phyloP scores from a whole-genome alignment of 179 eudicot genomes.

The Gypsophila paniculata region DNA sequence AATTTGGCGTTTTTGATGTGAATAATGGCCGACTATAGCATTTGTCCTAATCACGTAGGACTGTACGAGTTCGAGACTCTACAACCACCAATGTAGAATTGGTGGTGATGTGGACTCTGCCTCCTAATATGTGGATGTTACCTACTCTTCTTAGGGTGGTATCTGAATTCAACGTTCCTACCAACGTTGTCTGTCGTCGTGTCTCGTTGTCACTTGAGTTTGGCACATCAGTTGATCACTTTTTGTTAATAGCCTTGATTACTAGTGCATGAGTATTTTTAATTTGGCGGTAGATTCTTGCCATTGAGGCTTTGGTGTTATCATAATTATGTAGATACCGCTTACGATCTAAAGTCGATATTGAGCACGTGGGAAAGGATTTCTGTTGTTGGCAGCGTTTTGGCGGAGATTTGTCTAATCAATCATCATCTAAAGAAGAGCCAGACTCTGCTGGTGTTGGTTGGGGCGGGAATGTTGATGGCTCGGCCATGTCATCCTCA shows the following conservation, averaged over 20 bases:
- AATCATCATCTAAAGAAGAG: slow-evolving; percentile 45
- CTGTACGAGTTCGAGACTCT: background rate
- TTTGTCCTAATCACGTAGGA: background rate
- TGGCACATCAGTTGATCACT: background rate
- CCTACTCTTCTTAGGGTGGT: too few relatives aligned
- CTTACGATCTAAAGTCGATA: slow-evolving; percentile 91
- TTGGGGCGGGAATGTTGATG: slow-evolving; percentile 66
- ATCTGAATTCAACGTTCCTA: too few relatives aligned
- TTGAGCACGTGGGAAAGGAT: slow-evolving; percentile 57
- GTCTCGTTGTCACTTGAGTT: background rate
- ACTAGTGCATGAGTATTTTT: background rate
- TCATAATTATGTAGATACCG: slow-evolving; percentile 48
- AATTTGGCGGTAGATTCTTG: too few relatives aligned
- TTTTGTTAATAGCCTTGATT: background rate
- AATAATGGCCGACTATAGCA: background rate
- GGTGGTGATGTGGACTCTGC: background rate
- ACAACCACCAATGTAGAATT: too few relatives aligned
- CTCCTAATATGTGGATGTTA: too few relatives aligned
- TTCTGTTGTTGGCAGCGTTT: slow-evolving; percentile 88
- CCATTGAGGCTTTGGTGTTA: background rate
- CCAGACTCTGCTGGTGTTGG: slow-evolving; percentile 72
- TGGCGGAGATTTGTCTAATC: slow-evolving; percentile 44
- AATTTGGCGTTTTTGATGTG: background rate
- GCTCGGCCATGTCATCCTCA: slow-evolving; percentile 54
- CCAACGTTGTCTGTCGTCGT: background rate